A percentile compares a stretch with the other conserved stretches of the same genome.
These are phyloP conservation scores for Trichosporon sp. DNA, from an alignment of 1,284 basidiomycete species.

Conservation along the genomic window DNA sequence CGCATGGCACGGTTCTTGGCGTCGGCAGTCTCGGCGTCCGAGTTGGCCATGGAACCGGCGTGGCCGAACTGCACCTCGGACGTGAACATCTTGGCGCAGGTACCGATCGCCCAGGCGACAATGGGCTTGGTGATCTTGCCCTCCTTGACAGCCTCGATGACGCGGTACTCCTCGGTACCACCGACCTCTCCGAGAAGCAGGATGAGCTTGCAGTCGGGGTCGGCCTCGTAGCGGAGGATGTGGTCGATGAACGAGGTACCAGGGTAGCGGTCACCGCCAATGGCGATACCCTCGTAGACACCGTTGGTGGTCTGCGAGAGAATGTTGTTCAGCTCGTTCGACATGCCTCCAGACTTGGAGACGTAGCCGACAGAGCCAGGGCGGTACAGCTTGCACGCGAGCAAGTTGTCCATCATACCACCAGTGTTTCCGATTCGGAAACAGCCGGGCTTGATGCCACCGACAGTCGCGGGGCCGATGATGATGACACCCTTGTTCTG, in stretches of 20 bases:
- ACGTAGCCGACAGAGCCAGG: conserved; percentile 96
- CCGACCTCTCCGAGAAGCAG: conserved; percentile 98
- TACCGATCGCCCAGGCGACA: conserved; percentile 98
- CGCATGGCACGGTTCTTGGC: conserved; percentile 97
- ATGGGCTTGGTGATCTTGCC: conserved; percentile 97
- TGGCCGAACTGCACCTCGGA: conserved; percentile 99
- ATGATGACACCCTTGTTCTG: conserved; percentile 83
- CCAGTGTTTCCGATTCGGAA: conserved; percentile 99
- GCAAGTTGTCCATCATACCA: conserved; percentile 99
- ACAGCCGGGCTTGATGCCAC: conserved; percentile 99
- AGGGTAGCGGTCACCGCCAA: conserved; percentile 98
- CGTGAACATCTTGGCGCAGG: conserved; percentile 99
- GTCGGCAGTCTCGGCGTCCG: conserved; percentile 92
- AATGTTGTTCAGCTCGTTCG: conserved; percentile 99
- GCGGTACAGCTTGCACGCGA: conserved; percentile 96
- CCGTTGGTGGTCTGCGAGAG: conserved; percentile 95
- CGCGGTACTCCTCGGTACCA: conserved; percentile 97
- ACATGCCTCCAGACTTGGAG: conserved; percentile 99
- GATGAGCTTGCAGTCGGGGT: conserved; percentile 97
- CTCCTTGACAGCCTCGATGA: conserved; percentile 93
- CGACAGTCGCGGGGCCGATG: conserved; percentile 96
- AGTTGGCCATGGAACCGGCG: conserved; percentile 97
- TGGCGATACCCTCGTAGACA: conserved; percentile 99
- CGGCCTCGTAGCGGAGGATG: conserved; percentile 91
- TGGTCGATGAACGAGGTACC: conserved; percentile 99